Base-by-base conservation (phyloP, 75 land plant species). In the Sequoia sempervirens region DNA sequence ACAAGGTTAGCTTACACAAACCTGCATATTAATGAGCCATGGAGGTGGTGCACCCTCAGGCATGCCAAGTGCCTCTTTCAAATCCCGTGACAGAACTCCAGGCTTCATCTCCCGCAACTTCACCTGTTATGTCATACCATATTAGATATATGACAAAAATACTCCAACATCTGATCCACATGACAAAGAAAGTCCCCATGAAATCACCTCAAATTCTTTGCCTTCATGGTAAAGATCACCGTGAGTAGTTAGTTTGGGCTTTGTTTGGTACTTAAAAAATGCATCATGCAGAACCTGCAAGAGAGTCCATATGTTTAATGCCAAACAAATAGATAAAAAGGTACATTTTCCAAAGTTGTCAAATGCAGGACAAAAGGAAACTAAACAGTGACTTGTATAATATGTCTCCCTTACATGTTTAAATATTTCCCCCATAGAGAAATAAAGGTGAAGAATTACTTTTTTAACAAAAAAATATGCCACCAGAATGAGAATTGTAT, bases 11-110 rank as follows among this genome's bases (percentile, higher is more conserved):
- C 34, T 9, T 64, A 37, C 18, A 82, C 87, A 70, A 32, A 97
- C 99, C 99, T 98, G 99, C 99, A 98, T 98, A 84, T 98, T 98
- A 74, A 98, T 94, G 70, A 98, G 99, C 99, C 99, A 98, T 43
- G 99, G 99, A 70, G 99, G 99, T 80, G 99, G 99, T 61, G 97
- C 92, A 85, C 95, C 97, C 10, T 96, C 99, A 66, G 96, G 98
- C 99, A 98, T 98, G 79, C 99, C 99, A 86, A 98, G 98, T 56
- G 98, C 96, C 81, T 96, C 98, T 85, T 96, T 96, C 37, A 98
- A 86, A 72, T 98, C 99, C n/a, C 88, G 90, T 56, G 99, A 96
- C 43, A 98, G 68, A 75, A 84, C 82, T 37, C 99, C 99, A 18
- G 99, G 99, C 82, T 96, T 98, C 99, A 98, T 98, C 83, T 98